Evolutionary conservation across 2,329 filamentous ascomycete species (phyloP).

Genomic region (Thermoascus crustaceus): DNA sequence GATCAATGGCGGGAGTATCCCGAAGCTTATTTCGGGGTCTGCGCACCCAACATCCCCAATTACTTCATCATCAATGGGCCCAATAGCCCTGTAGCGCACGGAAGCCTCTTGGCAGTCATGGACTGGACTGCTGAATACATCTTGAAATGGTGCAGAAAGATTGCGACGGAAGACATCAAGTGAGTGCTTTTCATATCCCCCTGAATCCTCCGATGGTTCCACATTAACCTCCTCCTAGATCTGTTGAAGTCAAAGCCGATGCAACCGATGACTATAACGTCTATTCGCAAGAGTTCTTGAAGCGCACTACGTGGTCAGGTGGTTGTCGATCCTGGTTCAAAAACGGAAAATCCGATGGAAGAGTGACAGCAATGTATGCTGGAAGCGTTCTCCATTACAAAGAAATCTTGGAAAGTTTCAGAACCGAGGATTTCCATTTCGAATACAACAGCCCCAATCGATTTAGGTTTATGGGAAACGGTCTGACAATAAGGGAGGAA

Average conservation of each 20-base stretch:
- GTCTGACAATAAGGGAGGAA: no score
- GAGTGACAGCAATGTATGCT: conserved; percentile 14
- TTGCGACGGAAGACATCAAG: not conserved
- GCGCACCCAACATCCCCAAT: not conserved
- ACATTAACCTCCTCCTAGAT: no score
- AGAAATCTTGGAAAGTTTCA: conserved; percentile 11
- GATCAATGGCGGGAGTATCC: not conserved
- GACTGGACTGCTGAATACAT: conserved; percentile 14
- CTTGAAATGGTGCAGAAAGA: conserved; percentile 14
- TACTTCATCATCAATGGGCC: conserved; percentile 3
- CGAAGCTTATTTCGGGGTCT: not conserved
- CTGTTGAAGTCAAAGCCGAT: conserved; percentile 29
- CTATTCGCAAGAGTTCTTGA: conserved; percentile 27
- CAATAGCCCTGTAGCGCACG: conserved; percentile 13
- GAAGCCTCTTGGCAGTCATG: conserved; percentile 9
- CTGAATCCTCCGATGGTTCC: no score
- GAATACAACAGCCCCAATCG: conserved; percentile 11
- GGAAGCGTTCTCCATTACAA: conserved; percentile 18
- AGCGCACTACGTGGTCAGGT: conserved; percentile 27
- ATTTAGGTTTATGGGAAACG: conserved; percentile 16
- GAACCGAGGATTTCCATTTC: conserved; percentile 16
- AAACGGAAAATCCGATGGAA: conserved; percentile 16
- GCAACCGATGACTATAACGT: conserved; percentile 27
- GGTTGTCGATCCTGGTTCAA: conserved; percentile 31
- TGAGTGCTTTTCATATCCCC: no score